Evolutionary conservation across 2,329 filamentous ascomycete genomes (phyloP).

Genomic region (Parastagonospora avenae): DNA sequence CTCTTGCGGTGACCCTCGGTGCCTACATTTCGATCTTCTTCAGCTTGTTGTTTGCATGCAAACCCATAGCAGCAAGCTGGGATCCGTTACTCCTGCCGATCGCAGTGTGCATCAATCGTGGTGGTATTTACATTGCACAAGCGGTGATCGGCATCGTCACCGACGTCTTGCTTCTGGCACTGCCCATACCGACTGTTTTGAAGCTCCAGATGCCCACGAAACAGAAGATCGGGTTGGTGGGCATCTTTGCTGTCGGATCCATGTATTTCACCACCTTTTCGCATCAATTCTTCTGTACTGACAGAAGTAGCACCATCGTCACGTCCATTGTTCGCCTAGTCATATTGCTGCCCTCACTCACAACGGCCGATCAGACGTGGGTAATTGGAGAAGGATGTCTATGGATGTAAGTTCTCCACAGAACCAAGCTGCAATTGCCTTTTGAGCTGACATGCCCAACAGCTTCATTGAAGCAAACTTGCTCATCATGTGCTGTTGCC

Average conservation of each 20-base stretch:
- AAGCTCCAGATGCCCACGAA: slow-evolving; percentile 23
- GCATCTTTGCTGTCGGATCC: slow-evolving; percentile 25
- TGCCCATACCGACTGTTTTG: slow-evolving; percentile 25
- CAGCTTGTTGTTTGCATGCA: slow-evolving; percentile 27
- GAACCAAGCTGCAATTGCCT: background rate
- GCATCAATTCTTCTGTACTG: background rate
- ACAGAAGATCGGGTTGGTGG: slow-evolving; percentile 22
- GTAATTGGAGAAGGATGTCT: slow-evolving; percentile 13
- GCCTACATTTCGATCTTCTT: slow-evolving; percentile 28
- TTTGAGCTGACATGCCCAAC: background rate
- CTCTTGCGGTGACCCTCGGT: slow-evolving; percentile 20
- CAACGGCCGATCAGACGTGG: slow-evolving; percentile 19
- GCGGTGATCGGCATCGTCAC: slow-evolving; percentile 25
- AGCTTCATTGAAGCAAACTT: slow-evolving; percentile 50
- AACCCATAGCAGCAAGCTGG: slow-evolving; percentile 25
- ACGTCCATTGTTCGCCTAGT: slow-evolving; percentile 19
- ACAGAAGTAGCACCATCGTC: slow-evolving; percentile 15
- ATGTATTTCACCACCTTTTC: slow-evolving; percentile 8
- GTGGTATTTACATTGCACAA: slow-evolving; percentile 26
- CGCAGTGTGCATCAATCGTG: slow-evolving; percentile 21
- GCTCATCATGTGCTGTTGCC: slow-evolving; percentile 50
- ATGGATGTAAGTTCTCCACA: slow-evolving; percentile 16
- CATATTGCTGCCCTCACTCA: slow-evolving; percentile 17
- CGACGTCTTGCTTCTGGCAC: slow-evolving; percentile 21
- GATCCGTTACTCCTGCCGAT: slow-evolving; percentile 15